A percentile compares a stretch with the other conserved stretches of the same genome.
These are phyloP conservation scores for Salvia hispanica DNA, from an alignment of 257 asterid genomes.

Conservation along the genomic window DNA sequence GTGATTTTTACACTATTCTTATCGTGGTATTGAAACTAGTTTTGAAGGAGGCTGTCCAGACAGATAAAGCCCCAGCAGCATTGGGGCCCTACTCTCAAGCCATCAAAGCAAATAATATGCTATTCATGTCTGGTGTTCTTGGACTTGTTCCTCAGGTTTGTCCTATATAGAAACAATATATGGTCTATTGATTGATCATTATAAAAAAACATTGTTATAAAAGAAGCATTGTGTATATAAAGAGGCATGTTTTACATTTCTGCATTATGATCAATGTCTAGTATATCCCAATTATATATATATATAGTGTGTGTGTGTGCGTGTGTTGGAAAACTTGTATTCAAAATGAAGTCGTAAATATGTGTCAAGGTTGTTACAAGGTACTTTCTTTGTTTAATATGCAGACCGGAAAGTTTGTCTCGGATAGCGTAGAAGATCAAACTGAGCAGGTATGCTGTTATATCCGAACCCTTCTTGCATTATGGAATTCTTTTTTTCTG, in stretches of 20 bases:
- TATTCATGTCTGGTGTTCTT: slow-evolving; percentile 80
- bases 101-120: slow-evolving; percentile 74
- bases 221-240: too few species aligned
- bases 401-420: slow-evolving; percentile 86
- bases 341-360: not conserved
- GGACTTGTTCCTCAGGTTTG: slow-evolving; percentile 86
- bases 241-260: too few species aligned
- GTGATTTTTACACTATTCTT: not conserved
- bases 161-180: not conserved
- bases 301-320: not conserved
- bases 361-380: not conserved
- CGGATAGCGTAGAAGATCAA: slow-evolving; percentile 90
- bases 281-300: not conserved
- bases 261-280: too few species aligned
- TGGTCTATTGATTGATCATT: too few species aligned
- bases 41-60: slow-evolving; percentile 72
- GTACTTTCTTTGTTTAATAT: slow-evolving; percentile 29
- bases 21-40: slow-evolving; percentile 37
- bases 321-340: not conserved
- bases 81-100: slow-evolving; percentile 98
- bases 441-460: slow-evolving; percentile 80
- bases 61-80: slow-evolving; percentile 95
- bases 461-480: not conserved
- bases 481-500: not conserved
- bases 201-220: too few species aligned